A percentile compares a stretch with the other conserved stretches of the same genome.
phyloP scores from a whole-genome alignment of 495 filamentous ascomycete genomes.

The Darksidea phi region DNA sequence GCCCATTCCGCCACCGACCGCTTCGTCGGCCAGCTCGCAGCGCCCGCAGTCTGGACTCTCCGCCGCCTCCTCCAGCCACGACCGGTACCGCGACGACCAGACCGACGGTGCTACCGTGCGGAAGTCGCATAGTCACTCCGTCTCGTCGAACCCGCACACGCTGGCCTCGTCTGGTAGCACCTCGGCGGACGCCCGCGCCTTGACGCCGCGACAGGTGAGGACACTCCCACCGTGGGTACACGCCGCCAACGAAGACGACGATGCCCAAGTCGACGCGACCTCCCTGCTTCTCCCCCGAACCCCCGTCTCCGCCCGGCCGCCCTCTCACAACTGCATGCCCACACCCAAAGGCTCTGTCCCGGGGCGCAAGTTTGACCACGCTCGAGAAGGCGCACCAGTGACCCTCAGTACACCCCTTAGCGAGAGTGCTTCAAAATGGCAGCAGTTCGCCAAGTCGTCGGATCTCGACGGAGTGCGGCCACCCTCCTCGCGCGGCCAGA shows the following conservation, averaged over 20 bases:
- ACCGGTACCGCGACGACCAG: constrained; percentile 24
- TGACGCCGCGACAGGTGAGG: constrained; percentile 38
- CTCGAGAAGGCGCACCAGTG: constrained; percentile 34
- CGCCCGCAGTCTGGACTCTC: constrained; percentile 29
- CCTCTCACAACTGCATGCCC: constrained; percentile 34
- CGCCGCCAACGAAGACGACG: constrained; percentile 36
- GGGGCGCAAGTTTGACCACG: constrained; percentile 37
- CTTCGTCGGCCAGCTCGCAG: constrained; percentile 11
- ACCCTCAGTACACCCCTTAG: constrained; percentile 33
- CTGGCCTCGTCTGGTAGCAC: constrained; percentile 31
- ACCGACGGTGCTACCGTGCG: constrained; percentile 15
- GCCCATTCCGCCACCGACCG: constrained; percentile 13
- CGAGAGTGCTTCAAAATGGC: constrained; percentile 59
- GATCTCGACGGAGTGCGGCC: constrained; percentile 44
- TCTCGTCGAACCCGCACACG: constrained; percentile 38
- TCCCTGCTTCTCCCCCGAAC: constrained; percentile 29
- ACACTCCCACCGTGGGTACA: constrained; percentile 44
- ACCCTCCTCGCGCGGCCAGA: constrained; percentile 41
- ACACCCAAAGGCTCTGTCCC: constrained; percentile 28
- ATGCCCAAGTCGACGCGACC: constrained; percentile 30
- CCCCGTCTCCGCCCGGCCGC: constrained; percentile 19
- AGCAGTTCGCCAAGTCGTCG: constrained; percentile 56
- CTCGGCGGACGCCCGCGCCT: constrained; percentile 32
- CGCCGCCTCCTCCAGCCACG: constrained; percentile 28
- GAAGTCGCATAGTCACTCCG: constrained; percentile 23